phyloP scores from a whole-genome alignment of 345 rosid genomes.

The Cochlearia excelsa region DNA sequence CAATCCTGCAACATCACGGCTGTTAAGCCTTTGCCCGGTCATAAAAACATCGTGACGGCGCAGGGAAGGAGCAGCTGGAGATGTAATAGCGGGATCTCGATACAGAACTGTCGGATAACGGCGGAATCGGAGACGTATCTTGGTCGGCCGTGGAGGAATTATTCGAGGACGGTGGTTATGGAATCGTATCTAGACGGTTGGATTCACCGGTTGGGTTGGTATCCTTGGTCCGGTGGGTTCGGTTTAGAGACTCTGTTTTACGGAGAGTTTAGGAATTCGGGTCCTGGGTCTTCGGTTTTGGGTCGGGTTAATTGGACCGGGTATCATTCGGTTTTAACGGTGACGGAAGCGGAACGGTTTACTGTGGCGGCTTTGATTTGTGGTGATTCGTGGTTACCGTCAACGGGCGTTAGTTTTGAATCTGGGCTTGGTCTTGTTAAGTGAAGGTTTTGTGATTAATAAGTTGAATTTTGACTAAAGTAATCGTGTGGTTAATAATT shows the following conservation, averaged over 20 bases:
- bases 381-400: slow-evolving; percentile 36
- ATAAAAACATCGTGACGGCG: slow-evolving; percentile 57
- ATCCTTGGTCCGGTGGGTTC: slow-evolving; percentile 38
- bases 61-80: slow-evolving; percentile 52
- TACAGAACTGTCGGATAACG: slow-evolving; percentile 50
- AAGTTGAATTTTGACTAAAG: slow-evolving; percentile 5
- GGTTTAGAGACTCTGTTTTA: slow-evolving; percentile 43
- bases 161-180: slow-evolving; percentile 63
- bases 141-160: slow-evolving; percentile 65
- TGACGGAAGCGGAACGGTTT: slow-evolving; percentile 31
- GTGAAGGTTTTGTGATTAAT: slow-evolving; percentile 13
- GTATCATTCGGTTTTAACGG: slow-evolving; percentile 37
- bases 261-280: slow-evolving; percentile 47
- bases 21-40: slow-evolving; percentile 42
- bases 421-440: slow-evolving; percentile 31
- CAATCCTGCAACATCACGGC: slow-evolving; percentile 56
- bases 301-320: slow-evolving; percentile 51
- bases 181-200: slow-evolving; percentile 45
- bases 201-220: slow-evolving; percentile 57
- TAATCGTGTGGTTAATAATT: background rate
- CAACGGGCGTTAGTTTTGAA: slow-evolving; percentile 38
- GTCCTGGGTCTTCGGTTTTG: slow-evolving; percentile 49
- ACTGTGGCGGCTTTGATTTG: slow-evolving; percentile 31
- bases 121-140: slow-evolving; percentile 48
- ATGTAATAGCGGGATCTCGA: slow-evolving; percentile 57